Base-by-base conservation (phyloP, 2,329 filamentous ascomycete species). In the Alternaria angustiovoidea region DNA sequence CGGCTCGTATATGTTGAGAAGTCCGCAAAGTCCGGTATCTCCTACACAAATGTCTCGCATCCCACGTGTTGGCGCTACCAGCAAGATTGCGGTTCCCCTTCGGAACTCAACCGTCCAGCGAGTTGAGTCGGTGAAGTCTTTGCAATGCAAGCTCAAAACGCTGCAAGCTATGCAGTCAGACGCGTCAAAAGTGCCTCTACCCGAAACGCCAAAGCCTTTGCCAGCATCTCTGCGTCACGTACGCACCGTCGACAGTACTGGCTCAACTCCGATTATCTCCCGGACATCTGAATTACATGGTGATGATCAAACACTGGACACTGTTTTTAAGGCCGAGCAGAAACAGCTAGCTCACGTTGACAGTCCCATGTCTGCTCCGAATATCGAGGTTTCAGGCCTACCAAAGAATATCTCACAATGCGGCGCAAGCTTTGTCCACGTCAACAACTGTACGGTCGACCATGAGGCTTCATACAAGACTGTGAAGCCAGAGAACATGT, bases 41-140 rank as follows among this genome's bases (percentile, higher is more conserved):
- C 58, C 64, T 2, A 38, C 55, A 2, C 57, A 61, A 16, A 57
- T 59, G 4, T 77, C 74, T 14, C 70, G 70, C 20, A 75, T 76
- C 28, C 75, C 75, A 9, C 72, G 70, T 6, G 60, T 61, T 5
- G 54, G 62, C 32, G 38, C 57, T 32, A 38, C 26, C 4, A 56
- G 38, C 54, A 62, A 53, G 22, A 42, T 36, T 4, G 18, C 47
- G 2, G 32, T 24, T 14, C 51, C 66, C 4, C 63, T 62, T 2
- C 61, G 58, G 6, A 63, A 60, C 26, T 60, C 68, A 1, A 64
- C 57, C 3, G 18, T 71, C 22, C 68, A 70, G 55, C 67, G 52
- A 49, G 54, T 61, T 11, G 62, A 72, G 34, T 69, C 69, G 20
- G 41, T 56, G 5, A 62, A 61, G 18, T 60, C 55, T 1, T 24